These are phyloP conservation scores for Ceratobasidium sp. DNA, from an alignment of 1,284 basidiomycete genomes.

Conservation along the genomic window DNA sequence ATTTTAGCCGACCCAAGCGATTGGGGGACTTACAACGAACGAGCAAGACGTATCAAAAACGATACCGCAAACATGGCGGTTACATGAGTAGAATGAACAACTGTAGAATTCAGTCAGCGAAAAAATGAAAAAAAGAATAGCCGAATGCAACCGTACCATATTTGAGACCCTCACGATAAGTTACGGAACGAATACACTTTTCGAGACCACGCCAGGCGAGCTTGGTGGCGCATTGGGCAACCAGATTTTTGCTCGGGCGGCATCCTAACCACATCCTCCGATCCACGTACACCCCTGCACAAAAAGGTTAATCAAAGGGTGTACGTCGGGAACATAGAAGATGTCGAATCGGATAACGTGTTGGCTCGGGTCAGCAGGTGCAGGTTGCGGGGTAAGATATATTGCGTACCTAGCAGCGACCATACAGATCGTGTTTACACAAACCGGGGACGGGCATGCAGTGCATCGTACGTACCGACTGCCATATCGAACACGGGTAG, in stretches of 20 bases:
- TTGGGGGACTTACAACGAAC: slow-evolving; percentile 76
- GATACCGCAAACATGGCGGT: slow-evolving; percentile 93
- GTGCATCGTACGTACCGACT: slow-evolving; percentile 81
- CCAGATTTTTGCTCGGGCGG: slow-evolving; percentile 71
- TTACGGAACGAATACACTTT: slow-evolving; percentile 78
- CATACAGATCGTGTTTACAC: slow-evolving; percentile 89
- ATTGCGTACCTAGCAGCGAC: slow-evolving; percentile 69
- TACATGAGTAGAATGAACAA: slow-evolving; percentile 89
- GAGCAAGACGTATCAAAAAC: slow-evolving; percentile 84
- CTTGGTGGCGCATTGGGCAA: slow-evolving; percentile 77
- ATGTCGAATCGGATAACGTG: slow-evolving; percentile 50
- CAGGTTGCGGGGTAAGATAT: not conserved
- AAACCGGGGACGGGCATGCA: slow-evolving; percentile 87
- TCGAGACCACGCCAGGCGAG: slow-evolving; percentile 77
- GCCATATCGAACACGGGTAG: slow-evolving; percentile 85
- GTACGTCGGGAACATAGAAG: not conserved
- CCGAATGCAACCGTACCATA: slow-evolving; percentile 68
- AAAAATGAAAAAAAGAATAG: slow-evolving; percentile 29
- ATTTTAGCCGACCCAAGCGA: not conserved
- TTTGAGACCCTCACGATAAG: slow-evolving; percentile 90
- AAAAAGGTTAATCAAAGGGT: not conserved
- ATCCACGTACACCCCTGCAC: slow-evolving; percentile 71
- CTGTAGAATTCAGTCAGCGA: slow-evolving; percentile 59
- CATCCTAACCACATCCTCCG: slow-evolving; percentile 82
- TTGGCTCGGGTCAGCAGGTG: not conserved